Evolutionary conservation across 1,284 basidiomycete species (phyloP), one percentile per base, ranked within the genome.

Genomic region (Trichosporon sp.): DNA sequence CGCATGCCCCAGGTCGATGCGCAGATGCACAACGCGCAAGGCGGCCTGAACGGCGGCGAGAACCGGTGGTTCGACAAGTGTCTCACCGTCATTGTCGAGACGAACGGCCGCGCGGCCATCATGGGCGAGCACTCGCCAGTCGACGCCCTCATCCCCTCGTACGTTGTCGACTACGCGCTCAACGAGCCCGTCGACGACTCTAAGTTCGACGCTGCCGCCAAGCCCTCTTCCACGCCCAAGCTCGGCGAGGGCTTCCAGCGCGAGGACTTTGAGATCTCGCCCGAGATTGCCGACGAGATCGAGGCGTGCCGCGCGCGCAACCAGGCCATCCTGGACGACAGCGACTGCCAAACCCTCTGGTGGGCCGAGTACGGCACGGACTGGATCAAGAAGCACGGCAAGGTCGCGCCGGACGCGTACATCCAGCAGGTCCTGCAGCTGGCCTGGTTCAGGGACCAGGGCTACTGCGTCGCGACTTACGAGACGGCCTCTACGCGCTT

Each of bases 41-140:
- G 87, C 1, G 84, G 82, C 0, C 88, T 89, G 8, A 80, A 84
- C 65, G 87, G 87, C 62, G 87, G 88, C 2, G 84, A 86, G 61
- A 97, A 98, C 75, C 85, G 95, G 54, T 97, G 93, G 87, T 92
- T 89, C 78, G 95, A 99, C 83, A 98, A 98, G 81, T 85, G 89
- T 2, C 85, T 91, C 49, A 88, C 88, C 6, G 81, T 97, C 63
- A 85, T 91, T 56, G 87, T 98, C 44, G 94, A 97, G 80, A 87
- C 88, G 13, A 91, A 89, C 67, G 88, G 89, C 1, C 87, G 92
- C 46, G 90, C 91, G 3, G 91, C 92, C 37, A 89, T 91, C 61
- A 88, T 88, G 74, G 95, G 95, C 29, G 95, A 98, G 81, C 95
- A 97, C 80, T 91, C 92, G 3, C 90, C 92, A 0, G 89, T 89